phyloP scores from a whole-genome alignment of 495 filamentous ascomycete genomes.

The Aspergillus asperescens region DNA sequence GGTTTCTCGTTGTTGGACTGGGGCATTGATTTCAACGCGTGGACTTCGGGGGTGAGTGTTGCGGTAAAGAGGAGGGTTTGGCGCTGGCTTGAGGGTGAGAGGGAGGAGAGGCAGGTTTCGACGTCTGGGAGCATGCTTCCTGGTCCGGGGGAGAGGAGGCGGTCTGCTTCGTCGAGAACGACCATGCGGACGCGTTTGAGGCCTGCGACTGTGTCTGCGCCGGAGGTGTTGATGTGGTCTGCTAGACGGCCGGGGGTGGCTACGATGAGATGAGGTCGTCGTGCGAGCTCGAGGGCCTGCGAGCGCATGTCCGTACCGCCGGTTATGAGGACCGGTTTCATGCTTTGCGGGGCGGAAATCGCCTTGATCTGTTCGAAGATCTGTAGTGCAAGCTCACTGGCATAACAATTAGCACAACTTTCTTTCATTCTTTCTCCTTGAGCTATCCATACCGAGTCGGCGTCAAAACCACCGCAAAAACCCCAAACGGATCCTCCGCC shows the following conservation, averaged over 20 bases:
- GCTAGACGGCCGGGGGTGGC: constrained; percentile 91
- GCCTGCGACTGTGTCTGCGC: constrained; percentile 79
- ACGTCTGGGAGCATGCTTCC: constrained; percentile 93
- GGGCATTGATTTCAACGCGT: constrained; percentile 70
- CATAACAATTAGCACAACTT: neutral
- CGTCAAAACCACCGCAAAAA: constrained; percentile 84
- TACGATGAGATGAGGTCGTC: constrained; percentile 85
- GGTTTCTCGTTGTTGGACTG: constrained; percentile 57
- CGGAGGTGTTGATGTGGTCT: constrained; percentile 87
- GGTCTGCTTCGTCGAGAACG: constrained; percentile 94
- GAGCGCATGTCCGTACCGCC: constrained; percentile 88
- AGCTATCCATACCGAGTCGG: constrained; percentile 78
- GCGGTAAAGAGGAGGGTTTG: constrained; percentile 97
- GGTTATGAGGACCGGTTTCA: constrained; percentile 81
- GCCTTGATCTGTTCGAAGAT: constrained; percentile 94
- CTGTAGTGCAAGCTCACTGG: constrained; percentile 87
- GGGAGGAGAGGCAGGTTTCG: constrained; percentile 72
- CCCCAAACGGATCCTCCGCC: constrained; percentile 85
- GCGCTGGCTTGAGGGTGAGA: constrained; percentile 66
- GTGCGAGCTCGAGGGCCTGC: constrained; percentile 76
- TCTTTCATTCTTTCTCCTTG: no score
- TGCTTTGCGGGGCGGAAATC: constrained; percentile 74
- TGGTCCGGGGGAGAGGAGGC: constrained; percentile 66
- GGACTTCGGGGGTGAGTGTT: constrained; percentile 89
- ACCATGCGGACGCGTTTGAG: constrained; percentile 74